These are phyloP conservation scores for Globisporangium rhizosaccharum DNA, from an alignment of 352 stramenopile species.

Conservation along the genomic window DNA sequence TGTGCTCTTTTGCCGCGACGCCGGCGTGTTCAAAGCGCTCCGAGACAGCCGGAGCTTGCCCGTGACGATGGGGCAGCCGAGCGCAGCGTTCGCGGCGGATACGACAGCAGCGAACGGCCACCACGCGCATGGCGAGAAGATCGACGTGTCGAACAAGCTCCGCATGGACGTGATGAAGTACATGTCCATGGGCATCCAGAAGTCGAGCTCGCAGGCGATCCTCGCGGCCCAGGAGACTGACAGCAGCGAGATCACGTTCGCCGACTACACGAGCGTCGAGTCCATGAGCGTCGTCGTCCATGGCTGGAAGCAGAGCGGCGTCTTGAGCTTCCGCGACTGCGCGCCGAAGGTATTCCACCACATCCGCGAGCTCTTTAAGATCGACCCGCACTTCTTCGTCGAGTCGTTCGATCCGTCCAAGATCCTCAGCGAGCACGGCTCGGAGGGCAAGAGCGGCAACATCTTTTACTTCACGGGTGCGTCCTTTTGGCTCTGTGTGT, in stretches of 20 bases:
- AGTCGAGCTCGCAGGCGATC: constrained; percentile 58
- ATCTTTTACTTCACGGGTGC: constrained; percentile 84
- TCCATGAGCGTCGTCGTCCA: constrained; percentile 71
- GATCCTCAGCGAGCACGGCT: constrained; percentile 75
- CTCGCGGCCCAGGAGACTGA: constrained; percentile 20
- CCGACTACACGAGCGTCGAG: constrained; percentile 69
- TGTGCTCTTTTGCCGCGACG: constrained; percentile 70
- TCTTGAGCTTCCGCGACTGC: constrained; percentile 70
- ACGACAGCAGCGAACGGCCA: background rate
- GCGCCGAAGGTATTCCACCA: constrained; percentile 75
- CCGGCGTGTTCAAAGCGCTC: constrained; percentile 47
- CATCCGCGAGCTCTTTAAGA: constrained; percentile 71
- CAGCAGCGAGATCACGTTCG: constrained; percentile 33
- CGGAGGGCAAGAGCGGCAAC: constrained; percentile 81
- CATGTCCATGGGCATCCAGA: constrained; percentile 78
- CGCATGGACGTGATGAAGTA: constrained; percentile 86
- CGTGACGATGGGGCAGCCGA: constrained; percentile 19
- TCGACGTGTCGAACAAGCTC: constrained; percentile 77
- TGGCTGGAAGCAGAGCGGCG: constrained; percentile 39
- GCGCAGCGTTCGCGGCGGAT: constrained; percentile 6
- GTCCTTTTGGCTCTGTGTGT: background rate
- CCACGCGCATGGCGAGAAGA: constrained; percentile 21
- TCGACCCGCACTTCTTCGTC: constrained; percentile 63
- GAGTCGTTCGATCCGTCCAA: constrained; percentile 67
- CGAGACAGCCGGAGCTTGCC: constrained; percentile 9